Evolutionary conservation across 768 basidiomycete genomes (phyloP).

Genomic region (Trametes punicea): DNA sequence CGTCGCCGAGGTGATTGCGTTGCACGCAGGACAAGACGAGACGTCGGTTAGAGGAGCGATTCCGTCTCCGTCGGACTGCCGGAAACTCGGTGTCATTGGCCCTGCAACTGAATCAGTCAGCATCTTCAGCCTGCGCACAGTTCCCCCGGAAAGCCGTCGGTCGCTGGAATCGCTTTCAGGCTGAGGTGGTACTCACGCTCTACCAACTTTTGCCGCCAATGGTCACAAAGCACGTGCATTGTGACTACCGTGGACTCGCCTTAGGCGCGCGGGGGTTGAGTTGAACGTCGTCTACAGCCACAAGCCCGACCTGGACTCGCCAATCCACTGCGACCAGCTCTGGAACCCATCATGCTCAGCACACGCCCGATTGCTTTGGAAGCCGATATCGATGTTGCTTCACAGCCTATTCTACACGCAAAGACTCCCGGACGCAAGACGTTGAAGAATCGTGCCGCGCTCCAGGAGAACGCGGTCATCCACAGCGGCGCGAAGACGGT

Average conservation of each 20-base stretch:
- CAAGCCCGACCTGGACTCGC: background rate
- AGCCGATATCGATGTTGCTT: background rate
- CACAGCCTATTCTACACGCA: constrained; percentile 18
- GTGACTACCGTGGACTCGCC: background rate
- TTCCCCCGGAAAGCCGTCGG: too few species aligned
- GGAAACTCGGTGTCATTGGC: too few species aligned
- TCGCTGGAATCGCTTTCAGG: too few species aligned
- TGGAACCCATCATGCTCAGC: constrained; percentile 15
- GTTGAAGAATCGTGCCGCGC: constrained; percentile 35
- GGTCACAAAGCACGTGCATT: background rate
- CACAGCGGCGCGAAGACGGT: constrained; percentile 40
- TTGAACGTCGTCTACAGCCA: constrained; percentile 7
- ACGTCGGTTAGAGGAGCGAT: too few species aligned
- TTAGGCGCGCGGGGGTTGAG: background rate
- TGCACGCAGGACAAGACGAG: too few species aligned
- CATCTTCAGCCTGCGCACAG: too few species aligned
- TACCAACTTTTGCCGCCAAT: too few species aligned
- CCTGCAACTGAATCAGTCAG: too few species aligned
- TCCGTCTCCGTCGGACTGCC: too few species aligned
- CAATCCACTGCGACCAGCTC: background rate
- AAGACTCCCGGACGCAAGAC: constrained; percentile 58
- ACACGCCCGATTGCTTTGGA: constrained; percentile 13
- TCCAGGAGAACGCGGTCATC: constrained; percentile 49
- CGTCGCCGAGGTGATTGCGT: too few species aligned
- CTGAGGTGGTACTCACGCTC: too few species aligned